Evolutionary conservation across 345 rosid species (phyloP).

Genomic region (Cardamine resedifolia): DNA sequence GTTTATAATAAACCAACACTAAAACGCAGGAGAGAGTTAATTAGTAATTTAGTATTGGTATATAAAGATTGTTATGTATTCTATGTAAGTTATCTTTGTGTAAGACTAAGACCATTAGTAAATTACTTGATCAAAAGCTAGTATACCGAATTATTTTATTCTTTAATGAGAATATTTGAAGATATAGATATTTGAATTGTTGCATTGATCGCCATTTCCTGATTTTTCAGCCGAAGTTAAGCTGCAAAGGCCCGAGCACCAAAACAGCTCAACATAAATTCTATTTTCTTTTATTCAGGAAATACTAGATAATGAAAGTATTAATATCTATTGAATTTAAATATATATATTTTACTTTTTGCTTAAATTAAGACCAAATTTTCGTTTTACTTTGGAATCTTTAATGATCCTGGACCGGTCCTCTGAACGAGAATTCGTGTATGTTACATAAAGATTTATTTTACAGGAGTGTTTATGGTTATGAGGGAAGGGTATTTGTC

Average conservation of each 20-base stretch:
- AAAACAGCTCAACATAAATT: constrained; percentile 11
- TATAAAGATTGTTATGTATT: background rate
- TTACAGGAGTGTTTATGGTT: too few species aligned
- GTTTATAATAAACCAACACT: background rate
- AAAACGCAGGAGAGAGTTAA: background rate
- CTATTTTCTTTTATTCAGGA: background rate
- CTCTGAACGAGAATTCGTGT: too few species aligned
- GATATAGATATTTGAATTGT: background rate
- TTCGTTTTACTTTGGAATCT: too few species aligned
- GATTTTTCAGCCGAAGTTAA: constrained; percentile 26
- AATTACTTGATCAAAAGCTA: background rate
- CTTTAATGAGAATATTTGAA: constrained; percentile 4
- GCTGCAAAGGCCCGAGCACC: constrained; percentile 32
- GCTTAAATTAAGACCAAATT: background rate
- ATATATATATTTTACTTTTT: background rate
- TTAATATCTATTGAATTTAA: background rate
- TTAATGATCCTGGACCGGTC: too few species aligned
- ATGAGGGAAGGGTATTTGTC: too few species aligned
- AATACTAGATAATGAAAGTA: too few species aligned
- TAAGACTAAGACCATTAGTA: background rate
- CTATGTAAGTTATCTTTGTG: background rate
- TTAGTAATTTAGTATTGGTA: background rate
- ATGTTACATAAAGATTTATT: too few species aligned
- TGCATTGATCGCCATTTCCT: constrained; percentile 27
- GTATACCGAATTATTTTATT: background rate